Evolutionary conservation across 805 yeast species (phyloP).

Genomic region (Jamesozyma piceae): DNA sequence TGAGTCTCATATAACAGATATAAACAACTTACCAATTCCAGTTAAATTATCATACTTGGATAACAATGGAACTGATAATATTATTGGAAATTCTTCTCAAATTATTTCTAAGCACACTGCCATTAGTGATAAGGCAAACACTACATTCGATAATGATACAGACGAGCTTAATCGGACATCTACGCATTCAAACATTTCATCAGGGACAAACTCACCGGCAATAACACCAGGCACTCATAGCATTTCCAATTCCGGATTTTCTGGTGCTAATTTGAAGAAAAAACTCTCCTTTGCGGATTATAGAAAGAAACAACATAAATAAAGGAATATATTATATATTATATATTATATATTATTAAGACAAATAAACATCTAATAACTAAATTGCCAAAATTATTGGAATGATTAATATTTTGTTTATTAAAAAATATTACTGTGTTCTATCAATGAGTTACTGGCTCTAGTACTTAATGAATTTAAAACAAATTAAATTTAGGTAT

Average conservation of each 20-base stretch:
- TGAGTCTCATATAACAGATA: slow-evolving; percentile 19
- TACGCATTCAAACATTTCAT: neutral
- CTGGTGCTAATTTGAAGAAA: slow-evolving; percentile 16
- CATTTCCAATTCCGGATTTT: slow-evolving; percentile 5
- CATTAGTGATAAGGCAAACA: neutral
- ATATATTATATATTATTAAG: too few species aligned
- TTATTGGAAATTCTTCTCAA: neutral
- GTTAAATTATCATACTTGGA: slow-evolving; percentile 9
- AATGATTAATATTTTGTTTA: too few species aligned
- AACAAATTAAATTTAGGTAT: too few species aligned
- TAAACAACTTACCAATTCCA: slow-evolving; percentile 21
- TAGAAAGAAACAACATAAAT: slow-evolving; percentile 22
- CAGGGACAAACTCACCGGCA: neutral
- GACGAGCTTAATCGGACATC: neutral
- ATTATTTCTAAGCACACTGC: neutral
- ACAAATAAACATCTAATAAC: too few species aligned
- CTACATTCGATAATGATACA: neutral
- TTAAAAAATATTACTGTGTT: too few species aligned
- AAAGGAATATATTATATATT: neutral
- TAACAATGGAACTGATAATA: neutral
- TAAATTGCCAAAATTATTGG: too few species aligned
- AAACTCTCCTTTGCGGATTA: slow-evolving; percentile 33
- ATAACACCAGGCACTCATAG: neutral
- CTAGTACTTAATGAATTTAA: too few species aligned
- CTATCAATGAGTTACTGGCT: too few species aligned